A percentile compares a stretch with the other conserved stretches of the same genome.
phyloP scores from a whole-genome alignment of 441 rosid genomes.

The Theobroma grandiflorum region DNA sequence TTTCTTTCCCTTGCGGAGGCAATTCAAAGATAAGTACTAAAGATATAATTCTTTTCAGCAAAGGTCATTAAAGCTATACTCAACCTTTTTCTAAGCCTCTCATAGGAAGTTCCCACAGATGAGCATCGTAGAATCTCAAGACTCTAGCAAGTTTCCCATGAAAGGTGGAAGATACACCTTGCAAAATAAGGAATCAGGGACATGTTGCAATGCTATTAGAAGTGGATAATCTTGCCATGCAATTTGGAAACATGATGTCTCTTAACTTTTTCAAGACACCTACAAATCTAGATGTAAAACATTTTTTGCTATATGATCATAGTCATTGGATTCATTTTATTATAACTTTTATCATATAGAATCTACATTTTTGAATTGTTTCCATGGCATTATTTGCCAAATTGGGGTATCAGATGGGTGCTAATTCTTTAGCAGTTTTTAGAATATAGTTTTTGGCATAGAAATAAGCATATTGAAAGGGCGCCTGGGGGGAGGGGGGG shows the following conservation, averaged over 20 bases:
- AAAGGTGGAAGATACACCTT: not conserved
- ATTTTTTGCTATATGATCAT: not conserved
- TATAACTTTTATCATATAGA: not conserved
- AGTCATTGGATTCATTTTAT: not conserved
- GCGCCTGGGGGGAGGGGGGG: no score
- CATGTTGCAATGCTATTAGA: not conserved
- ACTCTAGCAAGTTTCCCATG: not conserved
- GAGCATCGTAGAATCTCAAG: not conserved
- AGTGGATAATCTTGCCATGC: not conserved
- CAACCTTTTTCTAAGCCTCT: slow-evolving; percentile 6
- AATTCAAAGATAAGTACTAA: not conserved
- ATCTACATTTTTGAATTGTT: not conserved
- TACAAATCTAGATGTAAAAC: not conserved
- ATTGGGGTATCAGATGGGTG: not conserved
- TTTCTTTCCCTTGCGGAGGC: not conserved
- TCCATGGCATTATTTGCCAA: slow-evolving; percentile 6
- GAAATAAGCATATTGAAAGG: not conserved
- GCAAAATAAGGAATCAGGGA: not conserved
- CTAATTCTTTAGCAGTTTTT: not conserved
- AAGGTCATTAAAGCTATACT: not conserved
- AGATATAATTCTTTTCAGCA: not conserved
- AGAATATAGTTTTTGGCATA: slow-evolving; percentile 7
- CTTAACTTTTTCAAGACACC: not conserved
- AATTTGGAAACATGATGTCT: not conserved
- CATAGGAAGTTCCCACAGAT: not conserved